A percentile compares a stretch with the other conserved stretches of the same genome.
Conservation (phyloP, 805 yeast species). For the Ogataea corticis region DNA sequence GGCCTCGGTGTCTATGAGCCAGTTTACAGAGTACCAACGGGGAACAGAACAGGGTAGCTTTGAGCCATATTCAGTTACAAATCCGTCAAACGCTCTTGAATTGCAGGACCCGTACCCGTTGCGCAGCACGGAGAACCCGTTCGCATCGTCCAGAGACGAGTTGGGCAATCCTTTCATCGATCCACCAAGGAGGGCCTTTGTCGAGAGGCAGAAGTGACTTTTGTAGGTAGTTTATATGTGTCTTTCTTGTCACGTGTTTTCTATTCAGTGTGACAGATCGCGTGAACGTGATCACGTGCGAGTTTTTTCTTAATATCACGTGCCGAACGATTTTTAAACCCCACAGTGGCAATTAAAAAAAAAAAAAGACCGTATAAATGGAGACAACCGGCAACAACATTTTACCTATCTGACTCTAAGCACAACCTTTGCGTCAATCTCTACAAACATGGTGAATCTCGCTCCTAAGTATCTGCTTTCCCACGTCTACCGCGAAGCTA, state of each 20-base stretch:
- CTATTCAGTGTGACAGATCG: too few relatives aligned
- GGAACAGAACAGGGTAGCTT: constrained; percentile 3
- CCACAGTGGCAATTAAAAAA: background rate
- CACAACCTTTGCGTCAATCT: too few relatives aligned
- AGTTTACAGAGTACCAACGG: background rate
- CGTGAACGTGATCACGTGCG: too few relatives aligned
- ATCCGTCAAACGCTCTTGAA: constrained; percentile 1
- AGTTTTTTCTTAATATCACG: too few relatives aligned
- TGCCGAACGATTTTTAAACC: too few relatives aligned
- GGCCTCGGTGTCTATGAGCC: background rate
- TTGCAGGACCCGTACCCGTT: constrained; percentile 2
- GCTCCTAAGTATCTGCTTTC: constrained; percentile 25
- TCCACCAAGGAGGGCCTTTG: background rate
- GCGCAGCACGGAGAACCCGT: constrained; percentile 4
- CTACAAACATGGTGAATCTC: constrained; percentile 21
- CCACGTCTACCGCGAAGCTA: constrained; percentile 20
- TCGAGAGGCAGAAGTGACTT: background rate
- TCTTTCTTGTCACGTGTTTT: too few relatives aligned
- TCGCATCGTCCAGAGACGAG: background rate
- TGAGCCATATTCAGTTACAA: background rate
- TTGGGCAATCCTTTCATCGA: background rate
- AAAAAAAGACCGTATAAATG: background rate
- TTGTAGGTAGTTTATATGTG: background rate
- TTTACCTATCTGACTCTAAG: too few relatives aligned
- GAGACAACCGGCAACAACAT: background rate